phyloP scores from a whole-genome alignment of 2,329 filamentous ascomycete genomes.

The Ascochyta pisi region DNA sequence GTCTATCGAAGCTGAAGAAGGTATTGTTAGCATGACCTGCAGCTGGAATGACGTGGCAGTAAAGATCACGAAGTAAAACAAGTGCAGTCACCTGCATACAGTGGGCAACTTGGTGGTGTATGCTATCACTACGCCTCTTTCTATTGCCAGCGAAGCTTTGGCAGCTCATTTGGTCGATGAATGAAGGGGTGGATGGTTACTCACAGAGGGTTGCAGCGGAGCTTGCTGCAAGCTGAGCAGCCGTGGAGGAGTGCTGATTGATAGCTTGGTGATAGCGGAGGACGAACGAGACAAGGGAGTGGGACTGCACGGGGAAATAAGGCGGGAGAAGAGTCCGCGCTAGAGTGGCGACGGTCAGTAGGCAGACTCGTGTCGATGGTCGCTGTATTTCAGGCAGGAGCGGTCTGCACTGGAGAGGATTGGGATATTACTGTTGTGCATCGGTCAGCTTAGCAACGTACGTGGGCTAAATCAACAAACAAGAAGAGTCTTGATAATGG shows the following conservation, averaged over 20 bases:
- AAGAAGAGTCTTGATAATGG: neutral
- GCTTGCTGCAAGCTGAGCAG: neutral
- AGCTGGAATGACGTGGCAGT: neutral
- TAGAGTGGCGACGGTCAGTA: conserved; percentile 22
- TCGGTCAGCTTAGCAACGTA: conserved; percentile 29
- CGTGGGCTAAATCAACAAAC: neutral
- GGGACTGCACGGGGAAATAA: conserved; percentile 7
- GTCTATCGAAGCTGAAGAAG: neutral
- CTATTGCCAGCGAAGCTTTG: neutral
- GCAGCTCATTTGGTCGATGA: neutral
- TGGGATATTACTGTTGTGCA: conserved; percentile 40
- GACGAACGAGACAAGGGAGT: neutral
- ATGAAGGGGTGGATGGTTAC: neutral
- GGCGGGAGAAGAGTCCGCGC: conserved; percentile 13
- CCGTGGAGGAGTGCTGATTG: neutral
- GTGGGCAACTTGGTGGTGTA: neutral
- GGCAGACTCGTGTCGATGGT: conserved; percentile 21
- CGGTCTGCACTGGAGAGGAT: conserved; percentile 25
- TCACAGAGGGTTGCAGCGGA: neutral
- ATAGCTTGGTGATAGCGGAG: neutral
- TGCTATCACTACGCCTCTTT: neutral
- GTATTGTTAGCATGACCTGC: neutral
- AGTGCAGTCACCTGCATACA: neutral
- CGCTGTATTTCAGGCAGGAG: conserved; percentile 25
- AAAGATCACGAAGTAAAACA: neutral